A percentile compares a stretch with the other conserved stretches of the same genome.
Evolutionary conservation across 2,329 filamentous ascomycete species (phyloP).

Genomic region (Penicillium freii): DNA sequence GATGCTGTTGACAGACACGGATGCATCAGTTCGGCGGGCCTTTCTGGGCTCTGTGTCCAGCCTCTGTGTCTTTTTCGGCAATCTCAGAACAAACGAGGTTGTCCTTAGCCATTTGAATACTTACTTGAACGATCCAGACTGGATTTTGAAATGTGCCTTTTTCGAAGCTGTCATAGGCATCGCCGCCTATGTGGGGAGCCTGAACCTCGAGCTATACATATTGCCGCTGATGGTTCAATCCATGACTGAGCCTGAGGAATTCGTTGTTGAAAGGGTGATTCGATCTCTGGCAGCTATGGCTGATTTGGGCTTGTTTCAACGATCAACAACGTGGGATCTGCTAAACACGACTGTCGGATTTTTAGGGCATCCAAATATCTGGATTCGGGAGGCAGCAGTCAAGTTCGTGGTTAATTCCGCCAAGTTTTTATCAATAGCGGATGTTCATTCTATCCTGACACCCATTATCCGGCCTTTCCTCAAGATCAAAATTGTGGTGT

Average conservation of each 20-base stretch:
- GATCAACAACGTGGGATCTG: slow-evolving; percentile 81
- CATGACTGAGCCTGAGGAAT: slow-evolving; percentile 87
- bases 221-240: slow-evolving; percentile 94
- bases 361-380: slow-evolving; percentile 88
- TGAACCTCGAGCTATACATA: slow-evolving; percentile 90
- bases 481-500: slow-evolving; percentile 67
- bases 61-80: slow-evolving; percentile 92
- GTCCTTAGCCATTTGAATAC: slow-evolving; percentile 94
- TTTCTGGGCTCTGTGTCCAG: slow-evolving; percentile 90
- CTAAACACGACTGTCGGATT: slow-evolving; percentile 81
- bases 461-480: slow-evolving; percentile 80
- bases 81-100: slow-evolving; percentile 90
- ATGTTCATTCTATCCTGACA: slow-evolving; percentile 77
- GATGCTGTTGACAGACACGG: slow-evolving; percentile 78
- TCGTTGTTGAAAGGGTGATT: slow-evolving; percentile 86
- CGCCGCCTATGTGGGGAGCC: slow-evolving; percentile 82
- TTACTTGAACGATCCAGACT: slow-evolving; percentile 93
- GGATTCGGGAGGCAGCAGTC: slow-evolving; percentile 87
- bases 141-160: slow-evolving; percentile 94
- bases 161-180: slow-evolving; percentile 95
- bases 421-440: slow-evolving; percentile 72
- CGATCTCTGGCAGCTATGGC: slow-evolving; percentile 87
- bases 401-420: slow-evolving; percentile 78
- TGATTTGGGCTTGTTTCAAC: slow-evolving; percentile 79
- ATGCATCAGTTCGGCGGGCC: slow-evolving; percentile 81